These are phyloP conservation scores for Tolypocladium capitatum DNA, from an alignment of 2,329 filamentous ascomycete genomes.

Conservation along the genomic window DNA sequence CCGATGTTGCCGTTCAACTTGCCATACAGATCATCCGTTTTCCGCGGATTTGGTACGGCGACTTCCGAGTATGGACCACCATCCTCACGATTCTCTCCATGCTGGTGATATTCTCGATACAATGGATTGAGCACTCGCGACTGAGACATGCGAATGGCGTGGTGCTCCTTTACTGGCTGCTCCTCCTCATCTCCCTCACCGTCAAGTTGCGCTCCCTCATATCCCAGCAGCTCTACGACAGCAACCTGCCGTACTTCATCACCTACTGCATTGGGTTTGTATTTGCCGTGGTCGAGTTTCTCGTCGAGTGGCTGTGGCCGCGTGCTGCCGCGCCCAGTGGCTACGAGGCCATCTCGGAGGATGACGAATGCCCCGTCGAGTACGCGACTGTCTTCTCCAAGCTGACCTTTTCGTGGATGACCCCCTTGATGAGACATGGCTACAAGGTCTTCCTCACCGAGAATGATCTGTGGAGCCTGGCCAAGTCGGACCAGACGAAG, in stretches of 20 bases:
- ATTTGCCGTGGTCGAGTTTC: constrained; percentile 56
- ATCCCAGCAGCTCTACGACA: constrained; percentile 57
- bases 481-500: constrained; percentile 66
- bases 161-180: constrained; percentile 83
- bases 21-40: constrained; percentile 62
- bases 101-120: constrained; percentile 60
- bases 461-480: constrained; percentile 88
- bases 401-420: constrained; percentile 97
- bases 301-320: constrained; percentile 77
- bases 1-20: constrained; percentile 58
- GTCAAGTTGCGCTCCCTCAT: constrained; percentile 81
- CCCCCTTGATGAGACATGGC: constrained; percentile 88
- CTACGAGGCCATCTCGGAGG: constrained; percentile 44
- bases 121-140: constrained; percentile 77
- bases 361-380: constrained; percentile 61
- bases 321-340: constrained; percentile 47
- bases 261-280: constrained; percentile 61
- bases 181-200: constrained; percentile 63
- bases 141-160: constrained; percentile 77
- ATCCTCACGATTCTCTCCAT: constrained; percentile 59
- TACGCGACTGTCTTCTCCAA: constrained; percentile 90
- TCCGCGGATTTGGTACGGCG: constrained; percentile 56
- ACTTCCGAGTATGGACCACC: constrained; percentile 80
- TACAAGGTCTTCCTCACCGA: constrained; percentile 88
- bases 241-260: constrained; percentile 61